phyloP scores from a whole-genome alignment of 345 rosid genomes.

The Schrenkiella parvula region DNA sequence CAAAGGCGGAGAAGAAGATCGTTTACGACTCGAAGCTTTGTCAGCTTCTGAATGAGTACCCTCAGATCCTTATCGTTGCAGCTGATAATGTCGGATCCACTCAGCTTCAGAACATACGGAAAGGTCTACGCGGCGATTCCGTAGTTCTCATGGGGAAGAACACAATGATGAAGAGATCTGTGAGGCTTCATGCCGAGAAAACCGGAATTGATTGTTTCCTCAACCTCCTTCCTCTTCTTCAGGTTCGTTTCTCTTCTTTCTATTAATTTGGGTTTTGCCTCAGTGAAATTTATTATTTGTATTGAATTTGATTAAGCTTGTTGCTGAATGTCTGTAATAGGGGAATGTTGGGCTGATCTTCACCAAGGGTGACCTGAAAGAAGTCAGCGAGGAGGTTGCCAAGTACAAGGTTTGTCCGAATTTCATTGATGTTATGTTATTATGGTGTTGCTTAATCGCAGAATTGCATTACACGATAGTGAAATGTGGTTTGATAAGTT shows the following conservation, averaged over 20 bases:
- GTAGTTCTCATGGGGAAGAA: constrained; percentile 93
- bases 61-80: constrained; percentile 68
- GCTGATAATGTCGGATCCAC: constrained; percentile 94
- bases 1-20: constrained; percentile 82
- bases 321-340: constrained; percentile 23
- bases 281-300: neutral
- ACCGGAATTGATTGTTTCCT: constrained; percentile 59
- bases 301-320: neutral
- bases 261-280: neutral
- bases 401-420: constrained; percentile 57
- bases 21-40: constrained; percentile 81
- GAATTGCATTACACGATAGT: neutral
- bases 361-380: constrained; percentile 76
- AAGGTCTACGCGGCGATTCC: constrained; percentile 78
- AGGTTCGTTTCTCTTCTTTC: constrained; percentile 35
- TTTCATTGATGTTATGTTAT: neutral
- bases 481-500: neutral
- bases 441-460: neutral
- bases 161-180: constrained; percentile 93
- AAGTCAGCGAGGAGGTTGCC: constrained; percentile 65
- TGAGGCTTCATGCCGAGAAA: constrained; percentile 71
- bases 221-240: constrained; percentile 76
- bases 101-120: constrained; percentile 87
- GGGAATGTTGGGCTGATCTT: constrained; percentile 75
- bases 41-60: constrained; percentile 67